Evolutionary conservation across 2,329 filamentous ascomycete genomes (phyloP).

Genomic region (Neobulgaria alba): DNA sequence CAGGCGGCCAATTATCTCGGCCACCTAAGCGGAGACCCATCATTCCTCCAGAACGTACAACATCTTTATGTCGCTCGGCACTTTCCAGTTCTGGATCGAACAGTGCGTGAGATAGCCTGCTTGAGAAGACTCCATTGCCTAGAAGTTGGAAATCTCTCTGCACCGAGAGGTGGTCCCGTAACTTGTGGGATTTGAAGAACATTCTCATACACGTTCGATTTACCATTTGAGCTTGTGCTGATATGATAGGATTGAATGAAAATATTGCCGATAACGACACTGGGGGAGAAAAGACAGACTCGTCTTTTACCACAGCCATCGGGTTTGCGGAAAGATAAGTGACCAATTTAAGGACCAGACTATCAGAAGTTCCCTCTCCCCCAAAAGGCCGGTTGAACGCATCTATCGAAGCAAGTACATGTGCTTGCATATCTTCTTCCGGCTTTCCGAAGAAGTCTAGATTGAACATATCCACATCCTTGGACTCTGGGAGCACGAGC

Average conservation of each 20-base stretch:
- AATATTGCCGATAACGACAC: conserved; percentile 51
- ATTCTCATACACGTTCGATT: conserved; percentile 69
- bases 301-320: conserved; percentile 5
- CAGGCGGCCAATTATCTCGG: conserved; percentile 82
- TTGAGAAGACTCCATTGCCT: conserved; percentile 76
- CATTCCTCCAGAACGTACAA: conserved; percentile 57
- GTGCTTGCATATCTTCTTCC: conserved; percentile 38
- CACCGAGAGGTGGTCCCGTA: conserved; percentile 64
- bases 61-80: conserved; percentile 63
- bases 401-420: conserved; percentile 43
- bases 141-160: conserved; percentile 78
- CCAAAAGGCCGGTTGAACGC: conserved; percentile 34
- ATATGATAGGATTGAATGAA: conserved; percentile 67
- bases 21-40: conserved; percentile 81
- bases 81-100: conserved; percentile 78
- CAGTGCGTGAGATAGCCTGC: conserved; percentile 69
- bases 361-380: conserved; percentile 13
- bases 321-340: conserved; percentile 14
- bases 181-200: conserved; percentile 64
- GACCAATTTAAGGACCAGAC: conserved; percentile 18
- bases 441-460: conserved; percentile 41
- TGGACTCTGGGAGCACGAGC: background rate
- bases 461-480: conserved; percentile 1
- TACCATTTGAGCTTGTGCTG: conserved; percentile 66
- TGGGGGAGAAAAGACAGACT: conserved; percentile 24